Conservation (phyloP, 2,329 filamentous ascomycete species). For the Arachnomyces sp. region DNA sequence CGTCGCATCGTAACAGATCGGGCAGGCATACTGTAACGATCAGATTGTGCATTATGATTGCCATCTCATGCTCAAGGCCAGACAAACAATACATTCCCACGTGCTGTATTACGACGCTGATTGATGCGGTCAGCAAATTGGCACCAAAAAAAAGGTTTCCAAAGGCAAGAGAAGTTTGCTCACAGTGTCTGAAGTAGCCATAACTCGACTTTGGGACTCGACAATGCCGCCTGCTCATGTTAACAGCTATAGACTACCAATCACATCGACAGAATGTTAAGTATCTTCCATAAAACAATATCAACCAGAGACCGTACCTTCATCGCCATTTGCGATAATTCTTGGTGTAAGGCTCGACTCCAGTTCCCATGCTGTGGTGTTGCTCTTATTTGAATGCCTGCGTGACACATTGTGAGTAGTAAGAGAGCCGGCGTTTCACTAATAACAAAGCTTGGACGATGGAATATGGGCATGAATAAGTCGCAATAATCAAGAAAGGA, state of each 20-base stretch:
- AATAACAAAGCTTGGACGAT: slow-evolving; percentile 14
- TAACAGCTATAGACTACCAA: no score
- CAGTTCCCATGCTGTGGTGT: no score
- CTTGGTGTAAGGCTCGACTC: no score
- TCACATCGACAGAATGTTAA: no score
- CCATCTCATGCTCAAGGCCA: slow-evolving; percentile 17
- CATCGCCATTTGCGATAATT: no score
- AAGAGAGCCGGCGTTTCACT: slow-evolving; percentile 9
- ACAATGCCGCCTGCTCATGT: slow-evolving; percentile 13
- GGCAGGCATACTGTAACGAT: slow-evolving; percentile 14
- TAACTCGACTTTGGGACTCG: slow-evolving; percentile 15
- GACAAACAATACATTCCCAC: slow-evolving; percentile 15
- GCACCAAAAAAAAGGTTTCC: background rate
- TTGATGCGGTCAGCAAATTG: background rate
- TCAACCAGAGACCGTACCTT: no score
- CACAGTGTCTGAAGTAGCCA: slow-evolving; percentile 16
- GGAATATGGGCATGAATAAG: slow-evolving; percentile 15
- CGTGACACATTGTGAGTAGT: slow-evolving; percentile 13
- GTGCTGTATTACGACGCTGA: slow-evolving; percentile 15
- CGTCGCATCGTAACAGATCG: background rate
- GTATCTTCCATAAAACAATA: no score
- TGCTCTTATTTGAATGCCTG: no score
- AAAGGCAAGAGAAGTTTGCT: background rate
- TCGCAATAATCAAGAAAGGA: slow-evolving; percentile 18
- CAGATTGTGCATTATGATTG: slow-evolving; percentile 16